Base-by-base conservation (phyloP, 305 asterid species). In the Striga hermonthica region DNA sequence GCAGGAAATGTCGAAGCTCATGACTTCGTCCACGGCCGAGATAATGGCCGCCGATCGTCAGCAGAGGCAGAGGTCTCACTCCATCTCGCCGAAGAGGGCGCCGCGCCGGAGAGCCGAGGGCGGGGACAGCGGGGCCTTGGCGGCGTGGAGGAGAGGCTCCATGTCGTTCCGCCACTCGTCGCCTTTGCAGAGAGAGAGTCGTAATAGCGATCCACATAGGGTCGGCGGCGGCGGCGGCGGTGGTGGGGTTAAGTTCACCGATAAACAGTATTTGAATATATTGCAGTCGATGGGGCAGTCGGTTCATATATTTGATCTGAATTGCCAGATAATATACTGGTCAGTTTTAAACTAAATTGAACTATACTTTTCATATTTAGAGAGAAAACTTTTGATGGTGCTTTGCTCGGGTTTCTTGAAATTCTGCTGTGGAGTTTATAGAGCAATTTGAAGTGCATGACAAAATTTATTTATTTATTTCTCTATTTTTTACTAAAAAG, bases 271-370 rank as follows among this genome's bases (percentile, higher is more conserved):
- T 81, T 73, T 84, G 84, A 85, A 82, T 69, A 85, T 89, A 80
- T 79, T 91, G 82, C 98, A 89, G 85, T 87, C 97, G 43, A 84
- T 91, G 96, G 96, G 90, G 28, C 97, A 89, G 64, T 61, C 98
- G 0, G 86, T 89, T 75, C 96, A 91, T 72, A 83, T 83, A 78
- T 72, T 75, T 75, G 95, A 84, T 80, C 78, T 71, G 43, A 62
- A 78, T 68, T 47, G 74, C 69, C 88, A 86, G 47, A 72, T 91
- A 52, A 82, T 88, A 73, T 91, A 88, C 85, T 91, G 97, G 97
- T 88, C 63, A 86, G 88, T 84, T 54, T 50, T 50, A 50, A 34
- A 22, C 6, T 5, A 15, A 50, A 47, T 48, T 72, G 31, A 49
- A 15, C 35, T 57, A 0, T 7, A 44, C 45, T 11, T 52, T 40